A percentile compares a stretch with the other conserved stretches of the same genome.
These are phyloP conservation scores for Bipolaris cookei DNA, from an alignment of 2,329 filamentous ascomycete genomes.

Conservation along the genomic window DNA sequence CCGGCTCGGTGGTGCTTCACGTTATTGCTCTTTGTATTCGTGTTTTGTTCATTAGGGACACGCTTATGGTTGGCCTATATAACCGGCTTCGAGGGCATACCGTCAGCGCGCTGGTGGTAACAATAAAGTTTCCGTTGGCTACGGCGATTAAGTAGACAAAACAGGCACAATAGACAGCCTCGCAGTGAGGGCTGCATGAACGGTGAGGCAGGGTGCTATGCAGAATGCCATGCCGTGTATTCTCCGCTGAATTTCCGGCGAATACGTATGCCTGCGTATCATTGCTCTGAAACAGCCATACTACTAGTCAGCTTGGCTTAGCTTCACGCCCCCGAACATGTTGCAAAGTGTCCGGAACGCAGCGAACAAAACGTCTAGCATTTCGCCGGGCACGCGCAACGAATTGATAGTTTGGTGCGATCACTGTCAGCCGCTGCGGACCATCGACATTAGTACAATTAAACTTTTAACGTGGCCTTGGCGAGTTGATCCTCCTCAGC, in stretches of 20 bases:
- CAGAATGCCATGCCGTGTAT: not conserved
- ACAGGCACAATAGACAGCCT: not conserved
- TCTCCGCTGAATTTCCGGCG: conserved; percentile 12
- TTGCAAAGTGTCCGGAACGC: conserved; percentile 29
- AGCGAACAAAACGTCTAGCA: conserved; percentile 11
- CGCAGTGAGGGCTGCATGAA: not conserved
- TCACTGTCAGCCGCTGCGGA: conserved; percentile 33
- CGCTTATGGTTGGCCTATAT: not conserved
- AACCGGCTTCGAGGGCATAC: not conserved
- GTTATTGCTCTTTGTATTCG: no score
- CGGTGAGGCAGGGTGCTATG: not conserved
- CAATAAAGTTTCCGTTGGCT: not conserved
- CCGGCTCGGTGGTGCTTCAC: no score
- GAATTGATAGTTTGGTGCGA: conserved; percentile 33
- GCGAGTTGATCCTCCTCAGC: conserved; percentile 40
- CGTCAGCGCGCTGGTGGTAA: not conserved
- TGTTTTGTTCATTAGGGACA: not conserved
- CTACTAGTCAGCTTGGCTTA: conserved; percentile 36
- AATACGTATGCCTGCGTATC: conserved; percentile 27
- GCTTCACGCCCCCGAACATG: conserved; percentile 18
- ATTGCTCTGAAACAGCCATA: conserved; percentile 39
- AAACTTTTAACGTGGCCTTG: conserved; percentile 44
- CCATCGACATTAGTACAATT: conserved; percentile 26
- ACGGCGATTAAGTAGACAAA: not conserved
- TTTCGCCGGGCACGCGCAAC: conserved; percentile 27